These are phyloP conservation scores for Yamadazyma epiphylla DNA, from an alignment of 1,139 yeast genomes.

Conservation along the genomic window DNA sequence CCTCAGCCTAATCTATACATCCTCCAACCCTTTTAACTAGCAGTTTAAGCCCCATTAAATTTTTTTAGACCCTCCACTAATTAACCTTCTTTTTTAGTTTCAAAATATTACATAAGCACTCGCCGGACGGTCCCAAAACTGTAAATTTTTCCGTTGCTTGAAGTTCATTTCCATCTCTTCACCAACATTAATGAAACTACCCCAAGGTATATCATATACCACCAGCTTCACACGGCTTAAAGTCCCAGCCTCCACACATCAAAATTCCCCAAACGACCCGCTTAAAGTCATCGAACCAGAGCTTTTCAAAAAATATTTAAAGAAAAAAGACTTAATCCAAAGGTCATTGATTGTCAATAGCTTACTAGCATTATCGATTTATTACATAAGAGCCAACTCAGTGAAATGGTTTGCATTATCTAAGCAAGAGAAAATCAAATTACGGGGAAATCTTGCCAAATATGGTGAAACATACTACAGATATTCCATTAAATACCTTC, in stretches of 20 bases:
- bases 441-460: constrained; percentile 11
- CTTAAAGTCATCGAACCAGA: constrained; percentile 7
- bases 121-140: too few relatives aligned
- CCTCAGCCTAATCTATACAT: too few relatives aligned
- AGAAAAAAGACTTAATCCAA: constrained; percentile 8
- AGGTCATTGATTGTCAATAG: constrained; percentile 12
- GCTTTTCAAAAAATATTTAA: constrained; percentile 7
- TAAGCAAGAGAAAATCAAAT: constrained; percentile 4
- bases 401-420: constrained; percentile 16
- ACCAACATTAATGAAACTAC: too few relatives aligned
- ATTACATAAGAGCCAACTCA: constrained; percentile 17
- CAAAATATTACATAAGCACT: too few relatives aligned
- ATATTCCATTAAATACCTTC: constrained; percentile 16
- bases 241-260: too few relatives aligned
- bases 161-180: too few relatives aligned
- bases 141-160: too few relatives aligned
- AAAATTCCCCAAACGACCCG: too few relatives aligned
- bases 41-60: too few relatives aligned
- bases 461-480: constrained; percentile 20
- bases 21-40: too few relatives aligned
- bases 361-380: constrained; percentile 17
- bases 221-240: constrained; percentile 1
- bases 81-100: too few relatives aligned
- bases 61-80: too few relatives aligned
- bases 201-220: constrained; percentile 1